phyloP scores from a whole-genome alignment of 2,329 filamentous ascomycete species.

The Alternaria sp. region DNA sequence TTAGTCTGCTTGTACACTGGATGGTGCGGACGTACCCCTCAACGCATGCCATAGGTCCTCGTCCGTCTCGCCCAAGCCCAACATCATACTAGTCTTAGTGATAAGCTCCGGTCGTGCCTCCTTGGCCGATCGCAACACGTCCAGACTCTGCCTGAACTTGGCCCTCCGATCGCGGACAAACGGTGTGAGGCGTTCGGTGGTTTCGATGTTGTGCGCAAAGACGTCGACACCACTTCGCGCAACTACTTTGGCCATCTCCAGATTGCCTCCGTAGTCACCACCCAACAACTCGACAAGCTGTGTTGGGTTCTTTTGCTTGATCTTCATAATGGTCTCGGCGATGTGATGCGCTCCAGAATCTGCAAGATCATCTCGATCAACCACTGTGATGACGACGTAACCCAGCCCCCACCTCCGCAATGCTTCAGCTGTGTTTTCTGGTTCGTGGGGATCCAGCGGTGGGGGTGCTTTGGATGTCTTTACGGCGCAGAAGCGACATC shows the following conservation, averaged over 20 bases:
- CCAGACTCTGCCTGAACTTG: slow-evolving; percentile 84
- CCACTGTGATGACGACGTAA: slow-evolving; percentile 92
- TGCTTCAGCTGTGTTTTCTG: slow-evolving; percentile 95
- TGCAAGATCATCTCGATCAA: slow-evolving; percentile 89
- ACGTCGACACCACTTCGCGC: slow-evolving; percentile 91
- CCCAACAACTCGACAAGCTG: slow-evolving; percentile 85
- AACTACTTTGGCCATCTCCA: slow-evolving; percentile 86
- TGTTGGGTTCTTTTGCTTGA: slow-evolving; percentile 76
- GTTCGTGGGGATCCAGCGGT: slow-evolving; percentile 92
- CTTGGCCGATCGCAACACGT: slow-evolving; percentile 84
- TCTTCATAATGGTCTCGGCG: slow-evolving; percentile 91
- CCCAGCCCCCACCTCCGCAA: slow-evolving; percentile 91
- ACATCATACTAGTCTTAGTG: slow-evolving; percentile 99
- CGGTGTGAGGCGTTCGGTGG: slow-evolving; percentile 87
- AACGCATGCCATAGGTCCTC: slow-evolving; percentile 83
- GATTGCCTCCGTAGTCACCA: slow-evolving; percentile 84
- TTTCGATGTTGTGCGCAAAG: slow-evolving; percentile 97
- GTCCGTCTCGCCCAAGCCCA: slow-evolving; percentile 92
- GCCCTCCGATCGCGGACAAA: slow-evolving; percentile 89
- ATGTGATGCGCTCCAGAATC: slow-evolving; percentile 92
- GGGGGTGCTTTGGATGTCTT: slow-evolving; percentile 82
- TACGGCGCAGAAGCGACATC: slow-evolving; percentile 95
- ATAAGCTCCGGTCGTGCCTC: slow-evolving; percentile 78
- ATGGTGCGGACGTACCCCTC: slow-evolving; percentile 58
- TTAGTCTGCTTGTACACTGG: neutral